Conservation (phyloP, 2,329 filamentous ascomycete species). For the Penicillium italicum region DNA sequence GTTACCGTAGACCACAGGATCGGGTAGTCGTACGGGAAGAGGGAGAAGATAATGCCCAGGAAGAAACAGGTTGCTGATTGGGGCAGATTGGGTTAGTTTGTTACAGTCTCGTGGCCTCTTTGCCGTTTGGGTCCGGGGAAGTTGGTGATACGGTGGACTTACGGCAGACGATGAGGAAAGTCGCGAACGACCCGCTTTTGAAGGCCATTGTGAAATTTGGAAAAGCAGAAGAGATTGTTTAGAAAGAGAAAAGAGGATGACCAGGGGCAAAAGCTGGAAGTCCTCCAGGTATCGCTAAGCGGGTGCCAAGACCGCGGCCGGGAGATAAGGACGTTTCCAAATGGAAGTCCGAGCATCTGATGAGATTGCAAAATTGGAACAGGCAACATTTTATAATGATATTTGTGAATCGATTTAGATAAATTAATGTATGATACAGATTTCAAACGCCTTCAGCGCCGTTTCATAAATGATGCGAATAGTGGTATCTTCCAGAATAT, state of each 20-base stretch:
- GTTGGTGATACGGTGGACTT: conserved; percentile 42
- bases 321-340: neutral
- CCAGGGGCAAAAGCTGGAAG: conserved; percentile 8
- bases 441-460: conserved; percentile 17
- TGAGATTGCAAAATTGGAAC: no score
- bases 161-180: conserved; percentile 96
- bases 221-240: neutral
- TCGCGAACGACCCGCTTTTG: conserved; percentile 70
- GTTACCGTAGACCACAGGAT: conserved; percentile 46
- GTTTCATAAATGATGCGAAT: conserved; percentile 20
- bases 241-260: conserved; percentile 3
- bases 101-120: conserved; percentile 7
- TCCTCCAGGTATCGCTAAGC: conserved; percentile 15
- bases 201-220: conserved; percentile 33
- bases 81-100: conserved; percentile 9
- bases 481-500: conserved; percentile 36
- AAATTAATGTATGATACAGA: conserved; percentile 20
- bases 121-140: conserved; percentile 5
- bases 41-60: conserved; percentile 94
- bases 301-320: conserved; percentile 16
- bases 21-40: conserved; percentile 77
- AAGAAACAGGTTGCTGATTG: conserved; percentile 83
- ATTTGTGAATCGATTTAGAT: neutral
- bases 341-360: neutral
- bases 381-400: neutral